Percentiles rank a stretch among this genome's conserved stretches.
Evolutionary conservation across 441 rosid genomes (phyloP).

Genomic region (Macaranga tanarius): DNA sequence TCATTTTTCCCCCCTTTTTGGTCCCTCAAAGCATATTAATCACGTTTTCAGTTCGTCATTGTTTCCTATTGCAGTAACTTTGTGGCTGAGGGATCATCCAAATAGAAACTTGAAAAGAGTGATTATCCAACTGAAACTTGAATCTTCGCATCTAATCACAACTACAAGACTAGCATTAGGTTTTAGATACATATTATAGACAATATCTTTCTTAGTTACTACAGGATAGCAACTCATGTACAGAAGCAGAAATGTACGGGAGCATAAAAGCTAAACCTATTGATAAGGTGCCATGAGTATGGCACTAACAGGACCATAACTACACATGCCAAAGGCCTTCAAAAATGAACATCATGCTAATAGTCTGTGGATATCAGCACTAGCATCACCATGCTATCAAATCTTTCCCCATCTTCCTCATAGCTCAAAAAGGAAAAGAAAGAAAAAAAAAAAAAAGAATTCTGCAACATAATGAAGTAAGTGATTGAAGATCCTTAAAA

Average conservation of each 20-base stretch:
- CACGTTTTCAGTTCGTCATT: too few species aligned
- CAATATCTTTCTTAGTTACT: slow-evolving; percentile 15
- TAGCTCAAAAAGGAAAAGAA: slow-evolving; percentile 11
- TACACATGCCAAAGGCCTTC: slow-evolving; percentile 18
- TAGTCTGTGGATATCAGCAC: slow-evolving; percentile 19
- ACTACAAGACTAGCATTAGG: slow-evolving; percentile 11
- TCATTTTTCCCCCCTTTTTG: too few species aligned
- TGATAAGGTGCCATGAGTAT: neutral
- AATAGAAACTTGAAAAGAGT: neutral
- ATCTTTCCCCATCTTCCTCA: slow-evolving; percentile 72
- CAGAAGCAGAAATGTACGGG: neutral
- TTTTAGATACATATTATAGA: slow-evolving; percentile 17
- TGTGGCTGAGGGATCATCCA: too few species aligned
- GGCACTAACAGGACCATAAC: slow-evolving; percentile 20
- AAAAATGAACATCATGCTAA: slow-evolving; percentile 26
- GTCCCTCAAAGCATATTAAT: too few species aligned
- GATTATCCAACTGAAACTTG: neutral
- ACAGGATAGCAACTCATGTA: slow-evolving; percentile 11
- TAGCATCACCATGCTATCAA: slow-evolving; percentile 85
- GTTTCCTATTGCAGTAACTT: too few species aligned
- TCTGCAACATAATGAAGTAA: too few species aligned
- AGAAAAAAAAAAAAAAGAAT: too few species aligned
- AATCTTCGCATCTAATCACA: slow-evolving; percentile 9
- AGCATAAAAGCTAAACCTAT: slow-evolving; percentile 26
- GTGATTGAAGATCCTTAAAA: too few species aligned